Percentiles rank a stretch among this genome's conserved stretches.
Conservation (phyloP, 2,329 filamentous ascomycete species). For the Botryotinia globosa region DNA sequence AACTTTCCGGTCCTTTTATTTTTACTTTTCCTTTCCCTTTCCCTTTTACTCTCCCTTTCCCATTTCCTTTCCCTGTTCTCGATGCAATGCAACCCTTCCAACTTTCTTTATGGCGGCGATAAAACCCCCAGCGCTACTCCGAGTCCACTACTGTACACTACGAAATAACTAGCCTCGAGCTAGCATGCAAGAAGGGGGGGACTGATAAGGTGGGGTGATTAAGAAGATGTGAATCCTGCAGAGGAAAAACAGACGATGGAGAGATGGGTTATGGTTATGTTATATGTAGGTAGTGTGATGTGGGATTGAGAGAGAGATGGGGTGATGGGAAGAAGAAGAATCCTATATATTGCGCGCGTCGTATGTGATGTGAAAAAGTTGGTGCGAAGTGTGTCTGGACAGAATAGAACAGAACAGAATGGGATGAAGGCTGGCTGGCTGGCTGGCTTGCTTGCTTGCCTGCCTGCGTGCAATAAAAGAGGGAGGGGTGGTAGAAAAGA, state of each 20-base stretch:
- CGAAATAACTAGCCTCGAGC: conserved; percentile 1
- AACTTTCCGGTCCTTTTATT: neutral
- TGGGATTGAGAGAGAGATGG: neutral
- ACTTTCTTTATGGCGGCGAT: conserved; percentile 13
- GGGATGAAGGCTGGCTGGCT: neutral
- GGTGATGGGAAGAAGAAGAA: neutral
- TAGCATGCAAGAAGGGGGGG: neutral
- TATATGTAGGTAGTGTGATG: neutral
- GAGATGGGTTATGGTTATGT: neutral
- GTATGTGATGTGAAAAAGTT: neutral
- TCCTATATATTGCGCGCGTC: neutral
- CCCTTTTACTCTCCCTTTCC: too few relatives aligned
- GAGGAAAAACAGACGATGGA: neutral
- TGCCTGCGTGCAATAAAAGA: neutral
- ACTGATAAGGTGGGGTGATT: conserved; percentile 16
- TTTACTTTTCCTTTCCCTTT: too few relatives aligned
- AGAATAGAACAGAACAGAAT: neutral
- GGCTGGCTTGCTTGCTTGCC: too few relatives aligned
- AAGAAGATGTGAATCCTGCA: neutral
- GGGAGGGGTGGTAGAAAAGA: neutral
- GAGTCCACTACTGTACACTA: conserved; percentile 11
- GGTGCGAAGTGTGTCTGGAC: neutral
- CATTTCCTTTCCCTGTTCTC: conserved; percentile 1
- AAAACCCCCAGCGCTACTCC: conserved; percentile 13
- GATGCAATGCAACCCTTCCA: conserved; percentile 11